Evolutionary conservation across 1,284 basidiomycete genomes (phyloP), one percentile per base, ranked within the genome.

Genomic region (Waitea zeae): DNA sequence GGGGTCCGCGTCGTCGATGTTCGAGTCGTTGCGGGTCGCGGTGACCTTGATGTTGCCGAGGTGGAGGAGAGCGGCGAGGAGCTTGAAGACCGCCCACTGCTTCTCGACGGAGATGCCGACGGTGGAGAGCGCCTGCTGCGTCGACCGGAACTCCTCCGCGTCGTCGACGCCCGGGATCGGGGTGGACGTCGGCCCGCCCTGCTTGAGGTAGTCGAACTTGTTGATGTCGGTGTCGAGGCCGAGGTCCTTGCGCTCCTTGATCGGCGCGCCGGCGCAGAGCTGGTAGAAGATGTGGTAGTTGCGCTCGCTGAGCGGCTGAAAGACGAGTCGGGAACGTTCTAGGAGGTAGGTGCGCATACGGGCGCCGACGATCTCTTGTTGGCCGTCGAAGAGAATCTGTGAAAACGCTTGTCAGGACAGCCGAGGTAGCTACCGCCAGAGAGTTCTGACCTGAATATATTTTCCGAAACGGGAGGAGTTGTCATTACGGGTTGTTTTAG

Each of bases 211-310:
- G 44, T 79, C 70, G 57, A 97, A 98, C 52, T 90, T 84, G 26
- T 73, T 76, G 38, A 83, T 66, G 49, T 93, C 87, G 5, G 67
- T 63, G 42, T 90, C 84, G 30, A 99, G 66, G 4, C 86, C 89
- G 28, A 98, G 71, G 47, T 95, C 88, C 56, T 95, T 95, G 31
- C 88, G 76, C 51, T 98, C 93, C 51, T 95, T 93, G 17, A 83
- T 62, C 2, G 93, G 92, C 3, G 89, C 90, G 36, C 95, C 95
- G 2, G 93, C 86, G 46, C 93, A 89, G n/a, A 99, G 64, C 54
- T 99, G 95, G 57, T 99, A 98, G 64, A 99, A 99, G 49, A 99
- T 96, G 57, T 99, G 95, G 55, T 98, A 99, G 57, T 98, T 99
- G 38, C 95, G 78, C 57, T 99, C 95, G 14, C 83, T 89, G 44